Conservation (phyloP, 164 flowering plant genomes). For the Liquidambar formosana region DNA sequence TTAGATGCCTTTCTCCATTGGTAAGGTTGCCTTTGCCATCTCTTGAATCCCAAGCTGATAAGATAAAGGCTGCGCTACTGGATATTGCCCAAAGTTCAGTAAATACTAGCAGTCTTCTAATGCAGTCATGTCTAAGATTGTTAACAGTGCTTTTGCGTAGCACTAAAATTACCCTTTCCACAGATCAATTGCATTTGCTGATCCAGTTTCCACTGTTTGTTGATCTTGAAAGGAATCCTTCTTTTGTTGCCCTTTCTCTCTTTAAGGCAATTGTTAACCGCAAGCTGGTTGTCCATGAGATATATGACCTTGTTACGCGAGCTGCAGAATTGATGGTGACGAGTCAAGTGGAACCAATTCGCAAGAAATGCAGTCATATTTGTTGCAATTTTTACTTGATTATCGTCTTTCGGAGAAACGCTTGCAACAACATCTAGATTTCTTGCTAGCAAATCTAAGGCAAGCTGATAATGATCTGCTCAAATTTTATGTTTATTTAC, state of each 20-base stretch:
- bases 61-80: slow-evolving; percentile 65
- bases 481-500: not conserved
- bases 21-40: slow-evolving; percentile 80
- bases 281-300: slow-evolving; percentile 74
- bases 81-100: slow-evolving; percentile 64
- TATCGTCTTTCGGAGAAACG: slow-evolving; percentile 68
- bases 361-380: slow-evolving; percentile 79
- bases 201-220: slow-evolving; percentile 82
- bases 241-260: slow-evolving; percentile 74
- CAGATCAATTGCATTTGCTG: slow-evolving; percentile 66
- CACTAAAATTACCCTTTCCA: slow-evolving; percentile 63
- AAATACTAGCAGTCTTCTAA: slow-evolving; percentile 46
- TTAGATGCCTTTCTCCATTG: slow-evolving; percentile 66
- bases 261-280: slow-evolving; percentile 71
- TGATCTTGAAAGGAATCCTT: slow-evolving; percentile 79
- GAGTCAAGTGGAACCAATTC: slow-evolving; percentile 68
- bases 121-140: slow-evolving; percentile 73
- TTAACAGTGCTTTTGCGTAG: slow-evolving; percentile 64
- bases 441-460: slow-evolving; percentile 71
- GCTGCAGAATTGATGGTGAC: slow-evolving; percentile 83
- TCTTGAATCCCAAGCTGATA: slow-evolving; percentile 56
- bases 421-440: slow-evolving; percentile 75
- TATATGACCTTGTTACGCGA: slow-evolving; percentile 74
- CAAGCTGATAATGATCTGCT: slow-evolving; percentile 11
- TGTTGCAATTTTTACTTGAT: slow-evolving; percentile 78